A percentile compares a stretch with the other conserved stretches of the same genome.
These are phyloP conservation scores for Camelina hispida DNA, from an alignment of 345 rosid species.

Conservation along the genomic window DNA sequence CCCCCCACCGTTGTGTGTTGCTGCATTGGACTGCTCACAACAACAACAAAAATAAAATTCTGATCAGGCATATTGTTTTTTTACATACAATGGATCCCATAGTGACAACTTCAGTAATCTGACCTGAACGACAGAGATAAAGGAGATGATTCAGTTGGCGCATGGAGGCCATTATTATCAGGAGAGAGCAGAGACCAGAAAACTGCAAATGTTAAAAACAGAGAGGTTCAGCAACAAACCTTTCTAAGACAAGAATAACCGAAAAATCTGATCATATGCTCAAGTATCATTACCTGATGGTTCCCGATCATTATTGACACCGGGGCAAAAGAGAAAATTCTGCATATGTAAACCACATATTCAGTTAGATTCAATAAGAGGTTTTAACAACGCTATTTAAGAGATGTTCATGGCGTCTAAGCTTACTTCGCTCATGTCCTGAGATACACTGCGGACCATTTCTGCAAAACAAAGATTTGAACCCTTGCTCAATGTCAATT, in stretches of 20 bases:
- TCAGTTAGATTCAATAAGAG: conserved; percentile 32
- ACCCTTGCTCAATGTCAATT: background rate
- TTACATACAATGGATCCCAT: background rate
- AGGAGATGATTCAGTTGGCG: conserved; percentile 70
- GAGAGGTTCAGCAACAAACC: background rate
- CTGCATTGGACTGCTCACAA: conserved; percentile 66
- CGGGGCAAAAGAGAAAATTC: conserved; percentile 74
- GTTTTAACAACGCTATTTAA: background rate
- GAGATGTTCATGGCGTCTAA: background rate
- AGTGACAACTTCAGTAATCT: conserved; percentile 20
- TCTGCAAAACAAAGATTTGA: conserved; percentile 50
- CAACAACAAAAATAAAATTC: background rate
- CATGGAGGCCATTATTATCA: conserved; percentile 52
- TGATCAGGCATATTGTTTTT: background rate
- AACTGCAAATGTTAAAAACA: conserved; percentile 50
- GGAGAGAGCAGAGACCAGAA: conserved; percentile 86
- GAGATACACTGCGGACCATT: conserved; percentile 62
- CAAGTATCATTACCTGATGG: conserved; percentile 61
- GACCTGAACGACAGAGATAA: conserved; percentile 84
- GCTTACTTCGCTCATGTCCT: conserved; percentile 67
- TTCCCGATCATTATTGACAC: conserved; percentile 57
- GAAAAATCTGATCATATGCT: background rate
- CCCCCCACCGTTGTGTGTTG: conserved; percentile 55
- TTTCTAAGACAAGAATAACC: background rate
- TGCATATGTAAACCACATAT: conserved; percentile 45